phyloP scores from a whole-genome alignment of 495 filamentous ascomycete genomes.

The Glutinoglossum americanum region DNA sequence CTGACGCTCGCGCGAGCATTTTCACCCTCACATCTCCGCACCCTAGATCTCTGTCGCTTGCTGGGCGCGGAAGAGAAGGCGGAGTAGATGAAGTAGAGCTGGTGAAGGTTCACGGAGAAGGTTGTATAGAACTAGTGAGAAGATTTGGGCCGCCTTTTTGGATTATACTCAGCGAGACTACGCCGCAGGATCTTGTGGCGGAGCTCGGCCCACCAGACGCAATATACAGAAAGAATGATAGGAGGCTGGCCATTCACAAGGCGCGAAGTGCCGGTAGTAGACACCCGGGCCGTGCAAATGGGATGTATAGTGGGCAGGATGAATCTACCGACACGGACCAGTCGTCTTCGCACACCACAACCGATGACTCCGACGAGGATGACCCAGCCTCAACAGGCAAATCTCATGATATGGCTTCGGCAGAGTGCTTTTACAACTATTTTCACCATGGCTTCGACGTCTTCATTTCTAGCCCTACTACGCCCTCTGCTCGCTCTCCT shows the following conservation, averaged over 20 bases:
- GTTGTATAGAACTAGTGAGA: constrained; percentile 54
- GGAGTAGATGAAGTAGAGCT: constrained; percentile 64
- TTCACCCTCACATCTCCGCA: constrained; percentile 53
- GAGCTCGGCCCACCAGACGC: constrained; percentile 90
- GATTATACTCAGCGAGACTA: constrained; percentile 59
- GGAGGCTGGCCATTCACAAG: constrained; percentile 74
- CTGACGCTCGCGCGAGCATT: constrained; percentile 49
- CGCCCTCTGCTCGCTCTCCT: constrained; percentile 43
- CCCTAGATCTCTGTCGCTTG: constrained; percentile 33
- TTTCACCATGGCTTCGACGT: constrained; percentile 89
- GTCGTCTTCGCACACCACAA: constrained; percentile 52
- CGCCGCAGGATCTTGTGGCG: constrained; percentile 70
- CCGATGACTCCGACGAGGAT: constrained; percentile 53
- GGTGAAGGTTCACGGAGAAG: constrained; percentile 50
- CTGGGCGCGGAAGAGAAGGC: constrained; percentile 37
- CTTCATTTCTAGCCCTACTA: constrained; percentile 58
- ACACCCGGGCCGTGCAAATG: neutral
- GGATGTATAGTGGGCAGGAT: constrained; percentile 20
- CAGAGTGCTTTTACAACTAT: constrained; percentile 91
- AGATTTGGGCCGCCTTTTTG: constrained; percentile 34
- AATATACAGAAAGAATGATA: constrained; percentile 83
- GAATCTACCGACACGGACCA: constrained; percentile 63
- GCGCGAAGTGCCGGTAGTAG: constrained; percentile 8
- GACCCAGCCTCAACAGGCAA: constrained; percentile 19
- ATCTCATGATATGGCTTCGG: constrained; percentile 23